Evolutionary conservation across 2,329 filamentous ascomycete genomes (phyloP).

Genomic region (Dothideomycetes sp.): DNA sequence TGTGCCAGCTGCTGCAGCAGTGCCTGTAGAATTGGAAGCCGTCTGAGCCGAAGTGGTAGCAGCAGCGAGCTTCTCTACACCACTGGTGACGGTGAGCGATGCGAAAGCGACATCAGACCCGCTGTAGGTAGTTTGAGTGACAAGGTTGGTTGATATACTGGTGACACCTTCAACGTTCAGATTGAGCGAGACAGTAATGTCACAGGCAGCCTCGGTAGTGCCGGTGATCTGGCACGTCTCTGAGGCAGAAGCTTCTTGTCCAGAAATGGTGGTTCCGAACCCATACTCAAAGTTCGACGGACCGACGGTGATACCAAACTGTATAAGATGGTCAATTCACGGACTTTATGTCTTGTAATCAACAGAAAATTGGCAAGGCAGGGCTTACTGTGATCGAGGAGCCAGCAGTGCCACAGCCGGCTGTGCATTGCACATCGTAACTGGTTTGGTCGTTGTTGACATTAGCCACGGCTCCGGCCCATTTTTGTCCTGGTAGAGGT

Average conservation of each 20-base stretch:
- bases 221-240: constrained; percentile 2
- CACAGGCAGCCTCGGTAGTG: background rate
- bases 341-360: too few relatives aligned
- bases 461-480: background rate
- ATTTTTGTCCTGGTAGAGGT: background rate
- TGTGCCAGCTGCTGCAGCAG: background rate
- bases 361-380: too few relatives aligned
- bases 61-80: constrained; percentile 4
- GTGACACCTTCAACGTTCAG: background rate
- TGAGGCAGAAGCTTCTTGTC: background rate
- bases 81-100: background rate
- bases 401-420: background rate
- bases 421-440: background rate
- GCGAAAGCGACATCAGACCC: background rate
- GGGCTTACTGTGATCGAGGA: background rate
- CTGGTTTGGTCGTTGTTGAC: background rate
- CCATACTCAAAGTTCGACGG: background rate
- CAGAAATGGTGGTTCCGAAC: background rate
- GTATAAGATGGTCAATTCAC: too few relatives aligned
- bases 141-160: background rate
- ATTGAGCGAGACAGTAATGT: background rate
- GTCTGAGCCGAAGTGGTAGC: constrained; percentile 5
- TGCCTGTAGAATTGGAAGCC: constrained; percentile 1
- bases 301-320: background rate
- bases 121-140: background rate